A percentile compares a stretch with the other conserved stretches of the same genome.
These are phyloP conservation scores for Halophytophthora polymorphica DNA, from an alignment of 352 stramenopile species.

Conservation along the genomic window DNA sequence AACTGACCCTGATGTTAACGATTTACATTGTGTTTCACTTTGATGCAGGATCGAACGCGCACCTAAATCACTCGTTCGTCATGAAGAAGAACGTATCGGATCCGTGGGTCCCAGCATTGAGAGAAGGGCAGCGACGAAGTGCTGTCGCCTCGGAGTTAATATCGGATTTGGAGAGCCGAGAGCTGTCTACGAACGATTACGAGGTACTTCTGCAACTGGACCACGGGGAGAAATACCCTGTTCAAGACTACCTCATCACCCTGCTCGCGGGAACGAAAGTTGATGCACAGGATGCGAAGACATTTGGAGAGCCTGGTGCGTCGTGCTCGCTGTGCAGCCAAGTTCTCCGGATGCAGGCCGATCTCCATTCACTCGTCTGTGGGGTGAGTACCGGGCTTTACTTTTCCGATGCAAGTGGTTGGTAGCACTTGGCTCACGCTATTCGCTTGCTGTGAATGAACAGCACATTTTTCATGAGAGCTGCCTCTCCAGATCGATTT, in stretches of 20 bases:
- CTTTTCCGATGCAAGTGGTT: not conserved
- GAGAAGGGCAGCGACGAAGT: constrained; percentile 22
- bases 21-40: no score
- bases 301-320: constrained; percentile 33
- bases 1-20: not conserved
- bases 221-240: constrained; percentile 42
- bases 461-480: constrained; percentile 82
- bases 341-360: constrained; percentile 56
- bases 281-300: constrained; percentile 41
- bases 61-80: constrained; percentile 70
- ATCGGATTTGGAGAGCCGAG: constrained; percentile 59
- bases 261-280: constrained; percentile 45
- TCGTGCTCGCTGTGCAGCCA: constrained; percentile 58
- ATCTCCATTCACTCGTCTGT: constrained; percentile 47
- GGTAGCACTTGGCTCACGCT: not conserved
- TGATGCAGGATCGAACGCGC: constrained; percentile 43
- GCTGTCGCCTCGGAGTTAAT: constrained; percentile 41
- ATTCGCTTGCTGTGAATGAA: constrained; percentile 1
- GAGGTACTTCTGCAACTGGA: constrained; percentile 74
- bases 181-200: constrained; percentile 85
- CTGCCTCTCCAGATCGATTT: constrained; percentile 63
- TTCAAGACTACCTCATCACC: constrained; percentile 76
- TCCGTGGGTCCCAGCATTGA: constrained; percentile 51
- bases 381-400: constrained; percentile 32
- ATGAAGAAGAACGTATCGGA: constrained; percentile 63